These are phyloP conservation scores for Botrytis fabae DNA, from an alignment of 2,329 filamentous ascomycete genomes.

Conservation along the genomic window DNA sequence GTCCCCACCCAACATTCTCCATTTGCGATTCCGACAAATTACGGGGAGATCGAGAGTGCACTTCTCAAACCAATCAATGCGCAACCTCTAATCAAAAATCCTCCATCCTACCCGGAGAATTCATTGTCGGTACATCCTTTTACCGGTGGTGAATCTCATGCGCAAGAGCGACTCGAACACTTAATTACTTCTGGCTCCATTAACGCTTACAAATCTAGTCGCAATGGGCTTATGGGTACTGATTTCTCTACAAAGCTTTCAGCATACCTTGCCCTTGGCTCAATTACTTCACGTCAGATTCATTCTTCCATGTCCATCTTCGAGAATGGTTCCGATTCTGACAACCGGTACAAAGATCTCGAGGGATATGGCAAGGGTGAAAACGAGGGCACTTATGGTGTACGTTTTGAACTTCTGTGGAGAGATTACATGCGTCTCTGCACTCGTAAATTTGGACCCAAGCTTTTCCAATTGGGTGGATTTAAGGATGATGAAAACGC, in stretches of 20 bases:
- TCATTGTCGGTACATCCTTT: constrained; percentile 65
- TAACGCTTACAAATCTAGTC: constrained; percentile 65
- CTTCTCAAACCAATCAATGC: constrained; percentile 59
- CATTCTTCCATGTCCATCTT: constrained; percentile 67
- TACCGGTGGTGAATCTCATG: constrained; percentile 64
- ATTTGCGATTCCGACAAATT: constrained; percentile 60
- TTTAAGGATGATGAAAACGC: constrained; percentile 52
- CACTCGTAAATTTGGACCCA: constrained; percentile 65
- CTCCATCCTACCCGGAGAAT: constrained; percentile 54
- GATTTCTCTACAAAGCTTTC: constrained; percentile 78
- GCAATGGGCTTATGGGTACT: constrained; percentile 68
- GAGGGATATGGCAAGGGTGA: constrained; percentile 65
- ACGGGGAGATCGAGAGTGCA: constrained; percentile 53
- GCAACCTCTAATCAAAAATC: constrained; percentile 50
- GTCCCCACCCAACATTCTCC: constrained; percentile 61
- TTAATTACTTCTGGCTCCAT: constrained; percentile 62
- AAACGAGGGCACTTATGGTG: constrained; percentile 66
- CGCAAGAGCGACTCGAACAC: constrained; percentile 57
- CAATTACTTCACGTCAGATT: constrained; percentile 70
- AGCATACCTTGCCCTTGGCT: constrained; percentile 70
- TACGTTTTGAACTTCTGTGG: constrained; percentile 76
- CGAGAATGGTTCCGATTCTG: constrained; percentile 58
- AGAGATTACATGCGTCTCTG: constrained; percentile 80
- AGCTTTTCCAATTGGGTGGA: constrained; percentile 65
- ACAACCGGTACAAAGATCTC: constrained; percentile 29